Evolutionary conservation across 306 rosid species (phyloP).

Genomic region (Trifolium fragiferum): DNA sequence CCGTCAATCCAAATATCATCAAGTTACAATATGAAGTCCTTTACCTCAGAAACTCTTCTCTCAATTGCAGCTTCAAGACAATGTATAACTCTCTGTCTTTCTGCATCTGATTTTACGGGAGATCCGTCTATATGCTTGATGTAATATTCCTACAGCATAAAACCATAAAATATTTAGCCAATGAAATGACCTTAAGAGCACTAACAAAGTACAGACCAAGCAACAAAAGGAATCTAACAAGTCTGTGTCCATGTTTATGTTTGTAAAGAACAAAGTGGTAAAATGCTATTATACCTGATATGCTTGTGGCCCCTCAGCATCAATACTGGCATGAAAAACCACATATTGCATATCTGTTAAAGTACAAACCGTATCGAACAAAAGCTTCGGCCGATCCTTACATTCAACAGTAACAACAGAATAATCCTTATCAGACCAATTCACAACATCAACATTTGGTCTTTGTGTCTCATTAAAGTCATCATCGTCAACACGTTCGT

Average conservation of each 20-base stretch:
- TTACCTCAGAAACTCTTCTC: slow-evolving; percentile 94
- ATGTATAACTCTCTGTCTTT: slow-evolving; percentile 88
- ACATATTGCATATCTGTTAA: slow-evolving; percentile 97
- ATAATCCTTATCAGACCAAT: slow-evolving; percentile 85
- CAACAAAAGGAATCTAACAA: slow-evolving; percentile 21
- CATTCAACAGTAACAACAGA: slow-evolving; percentile 77
- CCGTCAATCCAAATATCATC: neutral
- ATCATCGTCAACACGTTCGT: slow-evolving; percentile 58
- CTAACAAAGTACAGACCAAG: slow-evolving; percentile 22
- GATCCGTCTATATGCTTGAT: slow-evolving; percentile 93
- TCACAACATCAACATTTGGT: slow-evolving; percentile 81
- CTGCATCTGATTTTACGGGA: slow-evolving; percentile 96
- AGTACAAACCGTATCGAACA: slow-evolving; percentile 92
- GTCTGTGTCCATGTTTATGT: neutral
- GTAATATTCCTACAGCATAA: slow-evolving; percentile 76
- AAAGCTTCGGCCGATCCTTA: slow-evolving; percentile 93
- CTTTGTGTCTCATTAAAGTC: slow-evolving; percentile 66
- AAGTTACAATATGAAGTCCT: neutral
- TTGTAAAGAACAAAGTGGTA: slow-evolving; percentile 18
- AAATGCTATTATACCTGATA: slow-evolving; percentile 67
- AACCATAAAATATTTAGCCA: slow-evolving; percentile 43
- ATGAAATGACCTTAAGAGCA: slow-evolving; percentile 10
- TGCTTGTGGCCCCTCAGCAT: slow-evolving; percentile 89
- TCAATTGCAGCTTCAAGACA: slow-evolving; percentile 97
- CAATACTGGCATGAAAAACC: slow-evolving; percentile 85